Evolutionary conservation across 1,284 basidiomycete species (phyloP).

Genomic region (Leccinum pachyderme): DNA sequence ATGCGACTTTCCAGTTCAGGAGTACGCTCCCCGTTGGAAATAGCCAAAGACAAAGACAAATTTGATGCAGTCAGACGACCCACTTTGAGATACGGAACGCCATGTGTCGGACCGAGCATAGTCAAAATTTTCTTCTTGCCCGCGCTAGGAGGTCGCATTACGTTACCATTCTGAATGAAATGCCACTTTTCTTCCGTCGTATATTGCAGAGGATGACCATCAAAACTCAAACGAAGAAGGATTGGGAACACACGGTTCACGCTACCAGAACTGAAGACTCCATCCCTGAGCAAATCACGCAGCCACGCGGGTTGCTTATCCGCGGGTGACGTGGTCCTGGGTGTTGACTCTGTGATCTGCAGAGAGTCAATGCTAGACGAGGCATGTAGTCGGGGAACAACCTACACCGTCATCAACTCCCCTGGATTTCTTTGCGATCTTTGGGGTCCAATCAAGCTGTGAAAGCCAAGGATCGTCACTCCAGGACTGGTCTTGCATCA

Average conservation of each 20-base stretch:
- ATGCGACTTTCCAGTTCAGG: constrained; percentile 35
- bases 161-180: too few species aligned
- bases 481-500: too few species aligned
- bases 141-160: too few species aligned
- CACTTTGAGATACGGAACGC: constrained; percentile 38
- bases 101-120: constrained; percentile 41
- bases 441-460: constrained; percentile 96
- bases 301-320: constrained; percentile 16
- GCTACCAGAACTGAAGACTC: constrained; percentile 49
- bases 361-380: constrained; percentile 1
- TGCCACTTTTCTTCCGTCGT: constrained; percentile 48
- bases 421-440: constrained; percentile 71
- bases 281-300: constrained; percentile 43
- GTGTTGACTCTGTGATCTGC: constrained; percentile 7
- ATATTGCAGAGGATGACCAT: constrained; percentile 66
- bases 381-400: constrained; percentile 10
- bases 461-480: constrained; percentile 64
- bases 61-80: constrained; percentile 41
- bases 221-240: constrained; percentile 70
- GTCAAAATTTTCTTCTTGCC: too few species aligned
- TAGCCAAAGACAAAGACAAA: constrained; percentile 39
- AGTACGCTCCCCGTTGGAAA: constrained; percentile 40
- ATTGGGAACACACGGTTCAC: constrained; percentile 71
- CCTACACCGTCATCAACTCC: constrained; percentile 41
- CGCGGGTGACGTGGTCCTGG: background rate